Percentiles rank a stretch among this genome's conserved stretches.
These are phyloP conservation scores for Malus hybrid DNA, from an alignment of 331 rosid genomes.

Conservation along the genomic window DNA sequence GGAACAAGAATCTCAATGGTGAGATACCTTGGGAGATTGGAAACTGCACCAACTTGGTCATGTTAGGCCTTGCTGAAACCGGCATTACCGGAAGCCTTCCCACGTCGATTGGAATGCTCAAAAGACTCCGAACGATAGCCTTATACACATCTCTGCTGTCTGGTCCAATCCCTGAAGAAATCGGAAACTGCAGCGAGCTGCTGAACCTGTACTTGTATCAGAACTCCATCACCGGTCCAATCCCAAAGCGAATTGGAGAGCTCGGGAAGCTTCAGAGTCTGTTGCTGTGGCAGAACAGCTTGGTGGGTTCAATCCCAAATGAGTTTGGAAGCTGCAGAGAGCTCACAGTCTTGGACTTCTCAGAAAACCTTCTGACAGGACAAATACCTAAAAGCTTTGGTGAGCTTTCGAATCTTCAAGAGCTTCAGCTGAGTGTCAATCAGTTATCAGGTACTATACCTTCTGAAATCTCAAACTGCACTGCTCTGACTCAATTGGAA, in stretches of 20 bases:
- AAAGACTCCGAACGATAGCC: conserved; percentile 50
- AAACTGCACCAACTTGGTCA: conserved; percentile 63
- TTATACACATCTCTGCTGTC: conserved; percentile 59
- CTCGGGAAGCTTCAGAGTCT: conserved; percentile 53
- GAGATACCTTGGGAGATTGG: conserved; percentile 77
- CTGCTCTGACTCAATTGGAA: conserved; percentile 51
- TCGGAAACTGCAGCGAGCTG: conserved; percentile 69
- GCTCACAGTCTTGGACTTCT: conserved; percentile 52
- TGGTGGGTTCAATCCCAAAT: conserved; percentile 59
- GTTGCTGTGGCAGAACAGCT: conserved; percentile 62
- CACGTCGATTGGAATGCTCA: conserved; percentile 59
- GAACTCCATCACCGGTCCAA: conserved; percentile 58
- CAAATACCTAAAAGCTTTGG: conserved; percentile 63
- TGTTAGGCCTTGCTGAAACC: conserved; percentile 80
- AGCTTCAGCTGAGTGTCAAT: conserved; percentile 75
- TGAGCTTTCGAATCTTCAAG: conserved; percentile 52
- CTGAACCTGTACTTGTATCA: conserved; percentile 61
- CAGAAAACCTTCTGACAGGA: conserved; percentile 68
- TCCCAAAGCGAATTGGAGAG: conserved; percentile 55
- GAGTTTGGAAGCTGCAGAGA: conserved; percentile 61
- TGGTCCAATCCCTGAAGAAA: conserved; percentile 82
- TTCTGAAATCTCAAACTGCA: conserved; percentile 53
- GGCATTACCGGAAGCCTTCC: conserved; percentile 71
- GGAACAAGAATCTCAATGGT: conserved; percentile 59
- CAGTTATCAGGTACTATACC: conserved; percentile 64